A percentile compares a stretch with the other conserved stretches of the same genome.
These are phyloP conservation scores for Pinus taeda DNA, from an alignment of 75 land plant species.

Conservation along the genomic window DNA sequence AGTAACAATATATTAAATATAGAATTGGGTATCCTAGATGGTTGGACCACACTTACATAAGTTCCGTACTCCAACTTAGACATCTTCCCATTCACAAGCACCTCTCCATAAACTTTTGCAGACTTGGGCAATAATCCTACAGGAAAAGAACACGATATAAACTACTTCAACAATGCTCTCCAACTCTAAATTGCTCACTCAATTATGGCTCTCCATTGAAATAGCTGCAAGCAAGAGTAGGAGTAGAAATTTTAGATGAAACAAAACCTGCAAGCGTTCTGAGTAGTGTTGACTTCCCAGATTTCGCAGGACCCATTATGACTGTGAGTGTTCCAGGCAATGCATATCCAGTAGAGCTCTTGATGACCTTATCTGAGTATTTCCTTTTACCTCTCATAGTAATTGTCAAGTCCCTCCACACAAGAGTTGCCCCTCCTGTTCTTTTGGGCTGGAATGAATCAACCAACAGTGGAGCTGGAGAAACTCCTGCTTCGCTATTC, in stretches of 20 bases:
- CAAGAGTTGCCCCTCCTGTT: conserved; percentile 58
- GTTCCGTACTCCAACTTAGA: conserved; percentile 58
- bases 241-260: neutral
- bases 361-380: conserved; percentile 65
- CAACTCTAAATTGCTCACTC: neutral
- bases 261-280: conserved; percentile 74
- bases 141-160: conserved; percentile 2
- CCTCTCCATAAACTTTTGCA: conserved; percentile 78
- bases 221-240: neutral
- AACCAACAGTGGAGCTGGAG: conserved; percentile 35
- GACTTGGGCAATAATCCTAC: conserved; percentile 56
- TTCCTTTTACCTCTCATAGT: conserved; percentile 61
- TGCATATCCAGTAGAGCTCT: conserved; percentile 83
- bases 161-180: neutral
- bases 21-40: neutral
- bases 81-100: conserved; percentile 68
- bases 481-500: conserved; percentile 31
- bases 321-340: conserved; percentile 81
- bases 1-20: neutral
- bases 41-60: conserved; percentile 59
- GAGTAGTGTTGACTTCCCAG: conserved; percentile 71
- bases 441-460: conserved; percentile 32
- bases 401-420: conserved; percentile 82
- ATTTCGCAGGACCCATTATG: conserved; percentile 82
- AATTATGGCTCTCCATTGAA: neutral